Base-by-base conservation (phyloP, 495 filamentous ascomycete species). In the Daldinia vernicosa region DNA sequence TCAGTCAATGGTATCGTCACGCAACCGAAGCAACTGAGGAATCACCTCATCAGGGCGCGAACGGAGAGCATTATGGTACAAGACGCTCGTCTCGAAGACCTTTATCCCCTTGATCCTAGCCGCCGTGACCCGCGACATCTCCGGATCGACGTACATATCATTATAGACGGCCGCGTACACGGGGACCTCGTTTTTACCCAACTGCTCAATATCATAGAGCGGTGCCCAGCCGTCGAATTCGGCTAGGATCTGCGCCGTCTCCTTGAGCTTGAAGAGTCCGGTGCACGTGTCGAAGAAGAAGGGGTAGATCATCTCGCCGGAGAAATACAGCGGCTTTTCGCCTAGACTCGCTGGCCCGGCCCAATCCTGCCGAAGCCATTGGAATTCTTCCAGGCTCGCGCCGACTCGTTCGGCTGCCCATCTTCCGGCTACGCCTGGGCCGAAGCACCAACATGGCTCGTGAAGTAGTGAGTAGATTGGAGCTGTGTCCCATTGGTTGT, bases 121-220 rank as follows among this genome's bases (percentile, higher is more conserved):
- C 12, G 92, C 93, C 27, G 94, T 95, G 68, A 89, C 89, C 62
- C 87, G 80, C 0, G 91, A 87, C 9, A 93, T 77, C 26, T 89
- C 89, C 68, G 86, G 92, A 69, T 95, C 89, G 32, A 98, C 95
- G 72, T 97, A 98, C 94, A 98, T 97, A 78, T 98, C 95, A 62
- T 98, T 92, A 64, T 89, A 98, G n/a, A 85, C 89, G 0, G 92
- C 92, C 6, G 93, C 90, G 70, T 96, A 98, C 0, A 98, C 91
- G 0, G 95, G 94, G 0, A 98, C 93, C 66, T 90, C 83, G 73
- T 98, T 98, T 68, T 86, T 83, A 6, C 84, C 84, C 19, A 97
- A 84, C 74, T 92, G 89, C 8, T 82, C 84, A 65, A 88, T 84
- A 74, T 95, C 87, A 74, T 97, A 98, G 2, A 98, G 84, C 1